Conservation (phyloP, 2,329 filamentous ascomycete genomes). For the Didymella pomorum region DNA sequence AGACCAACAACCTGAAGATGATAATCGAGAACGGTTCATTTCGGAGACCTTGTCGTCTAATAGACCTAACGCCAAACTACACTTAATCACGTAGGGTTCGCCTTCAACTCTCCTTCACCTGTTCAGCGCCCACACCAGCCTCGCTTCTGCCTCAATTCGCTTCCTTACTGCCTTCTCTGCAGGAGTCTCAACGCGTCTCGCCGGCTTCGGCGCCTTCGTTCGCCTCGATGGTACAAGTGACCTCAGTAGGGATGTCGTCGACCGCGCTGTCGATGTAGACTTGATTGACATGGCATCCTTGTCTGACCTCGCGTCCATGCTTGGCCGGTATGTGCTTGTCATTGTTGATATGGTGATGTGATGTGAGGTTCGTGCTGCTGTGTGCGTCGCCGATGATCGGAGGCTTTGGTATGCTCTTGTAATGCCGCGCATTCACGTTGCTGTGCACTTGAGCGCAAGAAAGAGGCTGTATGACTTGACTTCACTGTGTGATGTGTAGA, state of each 20-base stretch:
- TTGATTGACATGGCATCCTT: constrained; percentile 29
- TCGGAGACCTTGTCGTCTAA: not conserved
- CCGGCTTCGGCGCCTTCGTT: constrained; percentile 2
- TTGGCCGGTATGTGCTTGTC: constrained; percentile 6
- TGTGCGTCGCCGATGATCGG: not conserved
- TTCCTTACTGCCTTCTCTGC: constrained; percentile 24
- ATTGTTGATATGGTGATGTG: constrained; percentile 7
- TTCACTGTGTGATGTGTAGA: too few relatives aligned
- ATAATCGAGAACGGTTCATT: not conserved
- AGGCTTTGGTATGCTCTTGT: not conserved
- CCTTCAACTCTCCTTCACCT: not conserved
- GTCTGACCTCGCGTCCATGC: constrained; percentile 7
- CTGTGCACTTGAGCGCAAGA: too few relatives aligned
- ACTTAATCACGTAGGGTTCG: too few relatives aligned
- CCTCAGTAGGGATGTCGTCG: constrained; percentile 35
- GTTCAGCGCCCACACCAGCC: constrained; percentile 20
- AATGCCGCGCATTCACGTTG: too few relatives aligned
- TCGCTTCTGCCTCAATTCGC: constrained; percentile 29
- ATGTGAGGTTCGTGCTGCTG: not conserved
- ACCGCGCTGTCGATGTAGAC: constrained; percentile 37
- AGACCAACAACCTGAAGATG: not conserved
- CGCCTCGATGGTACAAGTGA: constrained; percentile 30
- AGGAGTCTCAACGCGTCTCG: constrained; percentile 13
- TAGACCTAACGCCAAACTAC: not conserved
- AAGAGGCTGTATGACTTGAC: too few relatives aligned